A percentile compares a stretch with the other conserved stretches of the same genome.
Evolutionary conservation across 345 rosid species (phyloP).

Genomic region (Linum usitatissimum): DNA sequence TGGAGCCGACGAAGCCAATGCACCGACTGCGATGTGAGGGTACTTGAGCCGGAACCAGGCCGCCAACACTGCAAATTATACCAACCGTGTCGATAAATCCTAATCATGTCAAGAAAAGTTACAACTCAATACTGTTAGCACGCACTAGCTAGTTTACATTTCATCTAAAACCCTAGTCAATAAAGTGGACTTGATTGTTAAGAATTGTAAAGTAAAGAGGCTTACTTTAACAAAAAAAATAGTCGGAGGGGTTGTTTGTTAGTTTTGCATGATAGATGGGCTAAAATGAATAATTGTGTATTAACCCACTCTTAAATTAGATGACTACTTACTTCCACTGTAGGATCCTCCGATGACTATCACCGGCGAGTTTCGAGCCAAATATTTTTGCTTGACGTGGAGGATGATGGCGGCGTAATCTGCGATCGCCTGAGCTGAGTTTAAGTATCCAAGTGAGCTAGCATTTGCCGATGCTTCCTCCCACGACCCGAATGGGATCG

Average conservation of each 20-base stretch:
- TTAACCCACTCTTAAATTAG: too few relatives aligned
- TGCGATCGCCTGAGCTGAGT: slow-evolving; percentile 46
- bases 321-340: slow-evolving; percentile 62
- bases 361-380: slow-evolving; percentile 38
- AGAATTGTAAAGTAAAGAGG: too few relatives aligned
- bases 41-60: slow-evolving; percentile 46
- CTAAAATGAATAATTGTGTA: too few relatives aligned
- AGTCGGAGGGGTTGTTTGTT: too few relatives aligned
- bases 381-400: slow-evolving; percentile 28
- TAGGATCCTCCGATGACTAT: slow-evolving; percentile 66
- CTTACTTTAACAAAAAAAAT: too few relatives aligned
- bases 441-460: slow-evolving; percentile 41
- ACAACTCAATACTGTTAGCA: too few relatives aligned
- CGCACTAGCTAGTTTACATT: too few relatives aligned
- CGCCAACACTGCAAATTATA: slow-evolving; percentile 28
- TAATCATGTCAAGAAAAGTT: background rate
- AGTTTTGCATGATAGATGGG: too few relatives aligned
- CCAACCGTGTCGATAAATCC: background rate
- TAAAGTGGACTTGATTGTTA: too few relatives aligned
- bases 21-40: slow-evolving; percentile 46
- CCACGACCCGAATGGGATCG: slow-evolving; percentile 38
- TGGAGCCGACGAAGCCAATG: slow-evolving; percentile 47
- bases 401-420: slow-evolving; percentile 48
- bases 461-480: slow-evolving; percentile 36
- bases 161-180: too few relatives aligned